A percentile compares a stretch with the other conserved stretches of the same genome.
Evolutionary conservation across 257 asterid species (phyloP).

Genomic region (Primulina eburnea): DNA sequence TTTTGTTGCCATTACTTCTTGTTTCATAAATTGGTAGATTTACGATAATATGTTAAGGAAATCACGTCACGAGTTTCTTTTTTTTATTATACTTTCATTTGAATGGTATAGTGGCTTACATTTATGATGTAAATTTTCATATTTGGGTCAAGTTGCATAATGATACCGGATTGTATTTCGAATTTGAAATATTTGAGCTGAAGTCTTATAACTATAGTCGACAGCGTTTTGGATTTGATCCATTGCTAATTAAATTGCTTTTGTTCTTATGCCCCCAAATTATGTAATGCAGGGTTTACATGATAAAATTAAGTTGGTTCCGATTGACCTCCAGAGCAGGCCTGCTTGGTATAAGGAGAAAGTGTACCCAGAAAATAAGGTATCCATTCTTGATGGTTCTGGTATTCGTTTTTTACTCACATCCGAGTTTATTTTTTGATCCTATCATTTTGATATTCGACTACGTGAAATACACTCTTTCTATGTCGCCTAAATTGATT

Average conservation of each 20-base stretch:
- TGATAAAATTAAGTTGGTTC: conserved; percentile 53
- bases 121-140: too few relatives aligned
- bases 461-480: background rate
- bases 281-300: conserved; percentile 42
- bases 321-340: conserved; percentile 47
- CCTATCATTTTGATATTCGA: background rate
- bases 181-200: too few relatives aligned
- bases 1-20: background rate
- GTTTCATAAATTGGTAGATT: background rate
- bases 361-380: conserved; percentile 60
- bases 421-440: conserved; percentile 10
- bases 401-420: background rate
- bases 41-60: background rate
- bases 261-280: background rate
- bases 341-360: conserved; percentile 78
- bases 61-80: too few relatives aligned
- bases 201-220: background rate
- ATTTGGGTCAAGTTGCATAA: too few relatives aligned
- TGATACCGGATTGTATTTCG: too few relatives aligned
- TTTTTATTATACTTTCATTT: too few relatives aligned
- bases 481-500: background rate
- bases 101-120: too few relatives aligned
- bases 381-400: conserved; percentile 1
- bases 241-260: conserved; percentile 7
- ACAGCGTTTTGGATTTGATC: background rate